Percentiles rank a stretch among this genome's conserved stretches.
Conservation (phyloP, 805 yeast species). For the Candida sakaeoensis region DNA sequence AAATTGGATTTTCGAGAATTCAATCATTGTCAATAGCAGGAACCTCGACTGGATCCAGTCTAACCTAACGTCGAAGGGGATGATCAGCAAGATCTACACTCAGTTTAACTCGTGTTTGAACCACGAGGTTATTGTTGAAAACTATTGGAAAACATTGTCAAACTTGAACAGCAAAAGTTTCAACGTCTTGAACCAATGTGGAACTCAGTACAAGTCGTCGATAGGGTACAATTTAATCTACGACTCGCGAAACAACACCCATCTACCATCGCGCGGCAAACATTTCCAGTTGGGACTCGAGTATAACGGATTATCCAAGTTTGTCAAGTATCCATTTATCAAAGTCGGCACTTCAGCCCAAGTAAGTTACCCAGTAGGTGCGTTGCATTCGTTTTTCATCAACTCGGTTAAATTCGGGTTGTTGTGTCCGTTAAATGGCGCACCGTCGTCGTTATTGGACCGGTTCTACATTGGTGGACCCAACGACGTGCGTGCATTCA, state of each 20-base stretch:
- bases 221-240: slow-evolving; percentile 35
- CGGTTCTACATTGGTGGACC: slow-evolving; percentile 58
- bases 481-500: slow-evolving; percentile 52
- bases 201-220: slow-evolving; percentile 44
- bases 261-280: slow-evolving; percentile 43
- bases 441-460: slow-evolving; percentile 42
- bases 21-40: slow-evolving; percentile 41
- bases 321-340: slow-evolving; percentile 30
- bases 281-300: slow-evolving; percentile 36
- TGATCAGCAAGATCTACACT: slow-evolving; percentile 38
- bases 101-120: slow-evolving; percentile 27
- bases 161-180: slow-evolving; percentile 26
- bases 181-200: slow-evolving; percentile 38
- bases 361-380: slow-evolving; percentile 14
- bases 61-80: slow-evolving; percentile 42
- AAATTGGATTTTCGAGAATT: slow-evolving; percentile 35
- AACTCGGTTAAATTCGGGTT: slow-evolving; percentile 32
- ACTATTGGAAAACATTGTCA: slow-evolving; percentile 36
- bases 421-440: slow-evolving; percentile 18
- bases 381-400: slow-evolving; percentile 19
- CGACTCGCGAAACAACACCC: slow-evolving; percentile 43
- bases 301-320: slow-evolving; percentile 26
- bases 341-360: slow-evolving; percentile 42
- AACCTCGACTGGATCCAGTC: slow-evolving; percentile 47
- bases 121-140: slow-evolving; percentile 49